A percentile compares a stretch with the other conserved stretches of the same genome.
These are phyloP conservation scores for Trichoderma gamsii DNA, from an alignment of 495 filamentous ascomycete genomes.

Conservation along the genomic window DNA sequence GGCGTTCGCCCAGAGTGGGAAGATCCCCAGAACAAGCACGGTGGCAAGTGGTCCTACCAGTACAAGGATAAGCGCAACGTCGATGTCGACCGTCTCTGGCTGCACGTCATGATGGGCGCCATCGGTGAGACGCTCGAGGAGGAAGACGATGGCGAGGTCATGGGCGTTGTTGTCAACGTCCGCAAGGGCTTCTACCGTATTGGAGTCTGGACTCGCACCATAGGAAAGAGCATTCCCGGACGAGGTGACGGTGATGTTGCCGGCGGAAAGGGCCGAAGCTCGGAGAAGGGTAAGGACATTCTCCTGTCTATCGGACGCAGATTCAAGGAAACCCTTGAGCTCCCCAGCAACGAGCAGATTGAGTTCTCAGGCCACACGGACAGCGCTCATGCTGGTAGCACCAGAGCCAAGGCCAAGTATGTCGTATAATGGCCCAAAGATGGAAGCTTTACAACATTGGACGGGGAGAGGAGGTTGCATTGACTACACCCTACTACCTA, in stretches of 20 bases:
- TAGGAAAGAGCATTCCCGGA: slow-evolving; percentile 71
- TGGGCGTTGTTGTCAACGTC: slow-evolving; percentile 99
- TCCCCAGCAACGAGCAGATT: slow-evolving; percentile 66
- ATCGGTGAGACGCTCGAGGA: slow-evolving; percentile 97
- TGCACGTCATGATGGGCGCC: slow-evolving; percentile 90
- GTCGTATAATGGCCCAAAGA: slow-evolving; percentile 50
- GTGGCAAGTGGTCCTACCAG: slow-evolving; percentile 95
- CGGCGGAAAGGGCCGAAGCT: slow-evolving; percentile 60
- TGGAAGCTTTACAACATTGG: background rate
- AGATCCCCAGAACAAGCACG: slow-evolving; percentile 95
- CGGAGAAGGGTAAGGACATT: slow-evolving; percentile 76
- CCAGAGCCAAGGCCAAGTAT: slow-evolving; percentile 90
- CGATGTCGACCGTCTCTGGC: slow-evolving; percentile 92
- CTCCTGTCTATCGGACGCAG: slow-evolving; percentile 74
- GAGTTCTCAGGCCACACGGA: slow-evolving; percentile 98
- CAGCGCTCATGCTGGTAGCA: slow-evolving; percentile 84
- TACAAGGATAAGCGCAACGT: slow-evolving; percentile 91
- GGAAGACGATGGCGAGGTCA: slow-evolving; percentile 92
- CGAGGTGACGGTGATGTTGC: slow-evolving; percentile 65
- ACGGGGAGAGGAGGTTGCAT: background rate
- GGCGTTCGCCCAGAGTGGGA: slow-evolving; percentile 98
- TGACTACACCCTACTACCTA: background rate
- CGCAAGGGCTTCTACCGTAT: slow-evolving; percentile 97
- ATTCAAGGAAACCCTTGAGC: slow-evolving; percentile 84
- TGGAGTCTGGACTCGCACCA: slow-evolving; percentile 84